Base-by-base conservation (phyloP, 345 rosid species). In the Gossypium thurberi region DNA sequence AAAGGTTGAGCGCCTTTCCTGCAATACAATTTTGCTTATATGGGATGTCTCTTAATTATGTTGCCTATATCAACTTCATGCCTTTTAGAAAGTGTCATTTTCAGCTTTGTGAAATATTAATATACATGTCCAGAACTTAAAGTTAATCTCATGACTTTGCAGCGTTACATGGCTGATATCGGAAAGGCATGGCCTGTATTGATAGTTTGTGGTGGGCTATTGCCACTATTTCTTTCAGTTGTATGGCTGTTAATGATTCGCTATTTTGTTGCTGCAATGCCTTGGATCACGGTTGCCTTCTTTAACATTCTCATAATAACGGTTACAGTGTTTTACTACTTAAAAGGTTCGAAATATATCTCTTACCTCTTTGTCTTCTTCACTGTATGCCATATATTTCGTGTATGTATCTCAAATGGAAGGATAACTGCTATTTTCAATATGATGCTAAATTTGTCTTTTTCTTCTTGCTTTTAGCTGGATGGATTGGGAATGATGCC, bases 151-250 rank as follows among this genome's bases (percentile, higher is more conserved):
- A 13, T 55, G 58, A 71, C 66, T 70, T 70, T 80, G 84, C 92
- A 95, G 99, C 89, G 98, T 67, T 95, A 95, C 79, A 82, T 92
- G 85, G 94, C 98, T 77, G 99, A 95, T 79, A 80, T 95, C 75
- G 98, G 91, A 44, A 95, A 95, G 79, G 76, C 99, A n/a, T 95
- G 99, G 99, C 87, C 94, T 0, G 97, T 92, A 9, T 82, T 95
- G 82, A 89, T 95, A 56, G 93, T 92, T 69, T 95, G 99, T 76
- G 99, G 99, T 75, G 97, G 97, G 65, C 86, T 95, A 52, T 80
- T 92, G 75, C 99, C 99, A 0, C 85, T 95, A 46, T 85, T 92
- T 83, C 80, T 95, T 65, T 92, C 99, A 70, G 85, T 95, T 55
- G 81, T 95, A 58, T 95, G 99, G 99, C 82, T 95, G 73, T 88